Percentiles rank a stretch among this genome's conserved stretches.
Evolutionary conservation across 306 rosid species (phyloP).

Genomic region (Trifolium repens): DNA sequence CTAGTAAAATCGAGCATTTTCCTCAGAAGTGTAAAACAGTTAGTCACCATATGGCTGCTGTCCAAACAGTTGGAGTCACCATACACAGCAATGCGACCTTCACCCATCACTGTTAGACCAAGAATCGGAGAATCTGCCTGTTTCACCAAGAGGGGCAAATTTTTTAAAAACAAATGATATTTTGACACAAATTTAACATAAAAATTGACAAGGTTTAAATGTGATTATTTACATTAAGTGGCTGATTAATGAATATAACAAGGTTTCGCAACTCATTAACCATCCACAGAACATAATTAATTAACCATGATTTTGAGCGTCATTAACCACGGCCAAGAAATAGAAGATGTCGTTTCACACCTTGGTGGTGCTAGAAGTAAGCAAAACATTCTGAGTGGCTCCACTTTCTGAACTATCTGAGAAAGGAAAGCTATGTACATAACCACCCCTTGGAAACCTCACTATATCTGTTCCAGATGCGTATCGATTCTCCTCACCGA

Average conservation of each 20-base stretch:
- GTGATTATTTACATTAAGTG: neutral
- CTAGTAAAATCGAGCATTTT: constrained; percentile 85
- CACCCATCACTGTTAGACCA: constrained; percentile 65
- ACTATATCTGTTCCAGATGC: constrained; percentile 97
- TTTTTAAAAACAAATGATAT: neutral
- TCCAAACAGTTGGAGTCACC: constrained; percentile 98
- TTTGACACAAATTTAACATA: neutral
- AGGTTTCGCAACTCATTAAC: neutral
- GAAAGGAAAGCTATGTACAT: constrained; percentile 86
- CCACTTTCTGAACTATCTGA: constrained; percentile 97
- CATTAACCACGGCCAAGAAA: neutral
- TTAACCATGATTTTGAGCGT: neutral
- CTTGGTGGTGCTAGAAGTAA: constrained; percentile 65
- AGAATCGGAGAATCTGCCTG: constrained; percentile 97
- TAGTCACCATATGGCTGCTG: constrained; percentile 96
- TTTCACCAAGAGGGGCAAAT: constrained; percentile 46
- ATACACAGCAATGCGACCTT: constrained; percentile 84
- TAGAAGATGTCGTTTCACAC: constrained; percentile 44
- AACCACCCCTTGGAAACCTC: constrained; percentile 87
- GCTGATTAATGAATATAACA: neutral
- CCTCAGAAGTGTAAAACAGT: constrained; percentile 83
- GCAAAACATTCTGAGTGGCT: constrained; percentile 86
- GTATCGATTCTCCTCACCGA: constrained; percentile 91
- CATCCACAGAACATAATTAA: neutral
- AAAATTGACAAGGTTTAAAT: neutral